Evolutionary conservation across 176 grass and related monocot species (phyloP), one percentile per base, ranked within the genome.

Genomic region (Elymus sibiricus): DNA sequence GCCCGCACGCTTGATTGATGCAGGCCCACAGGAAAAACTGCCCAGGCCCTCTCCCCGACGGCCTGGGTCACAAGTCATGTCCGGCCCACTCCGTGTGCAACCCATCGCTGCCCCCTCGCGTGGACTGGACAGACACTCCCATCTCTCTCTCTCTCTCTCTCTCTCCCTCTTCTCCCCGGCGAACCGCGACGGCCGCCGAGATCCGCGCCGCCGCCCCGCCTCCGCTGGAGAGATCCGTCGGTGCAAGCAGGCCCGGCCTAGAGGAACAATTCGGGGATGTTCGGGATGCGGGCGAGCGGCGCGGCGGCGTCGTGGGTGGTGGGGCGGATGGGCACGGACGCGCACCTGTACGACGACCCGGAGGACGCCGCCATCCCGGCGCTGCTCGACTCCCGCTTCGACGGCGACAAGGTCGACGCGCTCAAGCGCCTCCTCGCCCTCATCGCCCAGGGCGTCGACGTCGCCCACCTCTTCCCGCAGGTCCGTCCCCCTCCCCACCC

Each of bases 311-410:
- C 96, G 24, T 98, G 91, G 63, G 74, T 92, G 26, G 88, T 98
- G 74, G 85, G 94, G 46, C 86, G 96, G 63, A 95, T 98, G 86
- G 96, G 96, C 70, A 98, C 93, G 15, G 96, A 98, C 25, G 93
- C 96, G 2, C 96, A 98, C 86, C 90, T 98, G n/a, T 95, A 98
- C 84, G 96, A 98, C 66, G 96, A 98, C 31, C 96, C 96, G 11
- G 88, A 98, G 61, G 96, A 98, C 74, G 96, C 91, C 81, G 89
- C 72, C 84, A 95, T 98, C 77, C 88, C 82, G 43, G 79, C 88
- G 2, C 93, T 98, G 9, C 91, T 98, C 62, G 96, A 98, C 27
- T 95, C 93, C 84, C 95, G 95, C 74, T 95, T 90, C 83, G 91
- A 98, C 55, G 94, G 82, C 3, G 95, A 98, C 87, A 98, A 92